These are phyloP conservation scores for Ceratobasidium papillatum DNA, from an alignment of 1,284 basidiomycete species.

Conservation along the genomic window DNA sequence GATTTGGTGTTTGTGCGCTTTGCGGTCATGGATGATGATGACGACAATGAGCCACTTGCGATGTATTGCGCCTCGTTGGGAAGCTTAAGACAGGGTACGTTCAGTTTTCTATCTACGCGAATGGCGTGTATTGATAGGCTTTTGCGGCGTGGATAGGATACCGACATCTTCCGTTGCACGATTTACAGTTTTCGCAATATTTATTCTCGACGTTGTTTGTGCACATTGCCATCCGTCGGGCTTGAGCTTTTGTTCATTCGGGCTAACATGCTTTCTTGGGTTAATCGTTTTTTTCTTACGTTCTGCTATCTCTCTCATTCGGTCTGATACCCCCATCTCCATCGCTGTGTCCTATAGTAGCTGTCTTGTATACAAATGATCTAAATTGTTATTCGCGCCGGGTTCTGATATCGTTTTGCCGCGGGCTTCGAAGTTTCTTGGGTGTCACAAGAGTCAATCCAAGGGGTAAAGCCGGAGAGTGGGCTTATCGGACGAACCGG, in stretches of 20 bases:
- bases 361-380: constrained; percentile 3
- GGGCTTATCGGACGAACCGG: constrained; percentile 1
- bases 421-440: neutral
- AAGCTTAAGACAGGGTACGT: constrained; percentile 74
- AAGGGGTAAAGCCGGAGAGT: constrained; percentile 8
- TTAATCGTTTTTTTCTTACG: neutral
- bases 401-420: neutral
- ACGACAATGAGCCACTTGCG: constrained; percentile 70
- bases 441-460: neutral
- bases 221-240: constrained; percentile 60
- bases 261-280: neutral
- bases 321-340: neutral
- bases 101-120: constrained; percentile 27
- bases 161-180: constrained; percentile 86
- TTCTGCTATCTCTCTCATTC: neutral
- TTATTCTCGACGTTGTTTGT: constrained; percentile 91
- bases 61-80: constrained; percentile 74
- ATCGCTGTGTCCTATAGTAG: constrained; percentile 7
- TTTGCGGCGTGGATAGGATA: constrained; percentile 65
- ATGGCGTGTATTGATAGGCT: constrained; percentile 33
- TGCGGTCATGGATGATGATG: constrained; percentile 69
- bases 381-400: neutral
- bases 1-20: constrained; percentile 87
- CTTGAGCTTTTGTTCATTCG: neutral
- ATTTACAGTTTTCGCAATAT: constrained; percentile 81